Evolutionary conservation across 176 grass and related monocot genomes (phyloP).

Genomic region (Phyllostachys edulis): DNA sequence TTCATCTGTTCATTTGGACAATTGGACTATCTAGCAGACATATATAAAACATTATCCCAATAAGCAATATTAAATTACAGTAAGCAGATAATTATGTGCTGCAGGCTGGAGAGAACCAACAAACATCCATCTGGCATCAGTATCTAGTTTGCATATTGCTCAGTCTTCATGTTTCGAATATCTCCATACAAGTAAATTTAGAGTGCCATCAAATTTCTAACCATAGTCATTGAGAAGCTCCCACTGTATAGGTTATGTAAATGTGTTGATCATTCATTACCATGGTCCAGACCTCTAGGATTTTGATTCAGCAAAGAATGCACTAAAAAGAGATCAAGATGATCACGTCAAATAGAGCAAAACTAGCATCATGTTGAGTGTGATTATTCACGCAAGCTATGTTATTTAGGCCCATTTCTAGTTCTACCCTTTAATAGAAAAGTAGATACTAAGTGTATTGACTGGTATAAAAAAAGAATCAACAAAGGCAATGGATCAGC

Average conservation of each 20-base stretch:
- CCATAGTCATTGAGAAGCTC: background rate
- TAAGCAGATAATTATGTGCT: slow-evolving; percentile 1
- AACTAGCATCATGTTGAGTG: background rate
- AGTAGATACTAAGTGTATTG: background rate
- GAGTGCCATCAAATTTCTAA: background rate
- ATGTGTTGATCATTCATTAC: background rate
- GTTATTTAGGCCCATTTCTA: background rate
- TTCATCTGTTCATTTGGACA: background rate
- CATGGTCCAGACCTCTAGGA: background rate
- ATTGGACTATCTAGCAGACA: background rate
- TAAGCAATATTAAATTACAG: background rate
- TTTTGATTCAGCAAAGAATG: background rate
- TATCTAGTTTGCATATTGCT: background rate
- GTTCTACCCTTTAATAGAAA: background rate
- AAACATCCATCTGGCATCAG: background rate
- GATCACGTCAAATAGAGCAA: background rate
- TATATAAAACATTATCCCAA: background rate
- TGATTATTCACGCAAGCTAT: background rate
- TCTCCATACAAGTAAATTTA: background rate
- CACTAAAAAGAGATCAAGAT: background rate
- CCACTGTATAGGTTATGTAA: background rate
- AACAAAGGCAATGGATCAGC: slow-evolving; percentile 2
- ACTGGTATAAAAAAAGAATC: background rate
- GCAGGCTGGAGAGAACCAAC: background rate
- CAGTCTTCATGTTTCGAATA: background rate